Base-by-base conservation (phyloP, 768 basidiomycete species). In the Pleurotus eryngii region DNA sequence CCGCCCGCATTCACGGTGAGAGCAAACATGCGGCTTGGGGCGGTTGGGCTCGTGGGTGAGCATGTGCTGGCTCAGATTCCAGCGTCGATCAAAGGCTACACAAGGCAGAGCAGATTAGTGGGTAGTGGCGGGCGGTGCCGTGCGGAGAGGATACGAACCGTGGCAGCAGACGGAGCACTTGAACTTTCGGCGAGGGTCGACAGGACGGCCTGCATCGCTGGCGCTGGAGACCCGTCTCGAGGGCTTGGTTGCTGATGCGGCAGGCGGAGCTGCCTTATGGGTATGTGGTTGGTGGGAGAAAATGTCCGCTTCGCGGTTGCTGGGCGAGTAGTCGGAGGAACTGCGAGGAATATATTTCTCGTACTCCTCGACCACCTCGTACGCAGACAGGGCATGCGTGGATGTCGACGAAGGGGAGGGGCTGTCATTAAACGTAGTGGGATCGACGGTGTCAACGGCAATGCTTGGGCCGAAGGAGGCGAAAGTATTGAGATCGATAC, bases 11-110 rank as follows among this genome's bases (percentile, higher is more conserved):
- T 85, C 82, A 43, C 82, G 77, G 72, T 96, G 91, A 42, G 88
- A 89, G 71, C 95, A 98, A 46, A 86, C 81, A 68, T 92, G 89
- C 3, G 93, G 92, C 75, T 96, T 98, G 49, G 87, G 75, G 59
- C 95, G 82, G 70, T 92, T 87, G 22, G 95, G 95, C 68, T 96
- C 92, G 72, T 98, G 95, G 3, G 95, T 98, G 20, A 89, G 89
- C 82, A 91, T 86, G 70, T 97, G 95, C 0, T 94, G 95, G 76
- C 97, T 98, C 58, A 98, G 74, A 66, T 98, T 98, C 72, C 91
- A 97, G 2, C 93, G 92, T 24, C 95, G 80, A 11, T 93, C 95
- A 64, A 98, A 98, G 1, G 90, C 95, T 90, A 58, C 18, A 59
- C 18, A 59, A 56, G 60, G 42, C 56, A 51, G 58, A 57, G 46